Evolutionary conservation across 805 yeast genomes (phyloP), one percentile per base, ranked within the genome.

Genomic region (Saccharomycopsis amapae): DNA sequence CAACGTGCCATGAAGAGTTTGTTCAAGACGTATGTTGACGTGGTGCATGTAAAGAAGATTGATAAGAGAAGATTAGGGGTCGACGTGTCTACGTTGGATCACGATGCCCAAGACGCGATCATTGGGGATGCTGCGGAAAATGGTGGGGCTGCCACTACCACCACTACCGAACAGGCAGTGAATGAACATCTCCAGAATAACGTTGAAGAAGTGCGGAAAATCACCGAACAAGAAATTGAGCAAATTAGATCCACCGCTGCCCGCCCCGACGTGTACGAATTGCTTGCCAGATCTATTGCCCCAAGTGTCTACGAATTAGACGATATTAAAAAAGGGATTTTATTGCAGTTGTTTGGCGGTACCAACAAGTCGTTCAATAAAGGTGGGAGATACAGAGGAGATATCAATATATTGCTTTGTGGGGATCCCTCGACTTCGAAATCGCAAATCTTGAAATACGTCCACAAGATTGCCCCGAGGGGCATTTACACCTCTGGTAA

Each of bases 361-460:
- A 77, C 97, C 13, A 87, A 90, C 58, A 93, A 93, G 63, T 76
- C 77, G 1, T 87, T 90, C 63, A 68, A 71, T 32, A 89, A 88
- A 62, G 96, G 97, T 56, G 97, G 97, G 2, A 73, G 87, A 52
- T 90, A 89, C 62, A 77, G 99, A 69, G 99, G 99, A 40, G 99
- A 93, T 60, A 80, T 93, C 50, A 93, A 93, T 59, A 73, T 93
- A 40, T 66, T 93, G 46, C 69, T 93, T 36, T 90, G 97, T 68
- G 99, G 99, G 56, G 99, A 93, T 62, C 99, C 99, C 1, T 90
- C 97, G 7, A 93, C 99, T 1, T 81, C 97, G 10, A 93, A 93
- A 62, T 93, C 98, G 2, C 99, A 93, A 64, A 66, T 93, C 38
- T 71, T 93, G 54, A 95, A 88, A 59, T 93, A 93, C 56, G 97